Percentiles rank a stretch among this genome's conserved stretches.
phyloP scores from a whole-genome alignment of 805 yeast genomes.

The Sugiyamaella americana region DNA sequence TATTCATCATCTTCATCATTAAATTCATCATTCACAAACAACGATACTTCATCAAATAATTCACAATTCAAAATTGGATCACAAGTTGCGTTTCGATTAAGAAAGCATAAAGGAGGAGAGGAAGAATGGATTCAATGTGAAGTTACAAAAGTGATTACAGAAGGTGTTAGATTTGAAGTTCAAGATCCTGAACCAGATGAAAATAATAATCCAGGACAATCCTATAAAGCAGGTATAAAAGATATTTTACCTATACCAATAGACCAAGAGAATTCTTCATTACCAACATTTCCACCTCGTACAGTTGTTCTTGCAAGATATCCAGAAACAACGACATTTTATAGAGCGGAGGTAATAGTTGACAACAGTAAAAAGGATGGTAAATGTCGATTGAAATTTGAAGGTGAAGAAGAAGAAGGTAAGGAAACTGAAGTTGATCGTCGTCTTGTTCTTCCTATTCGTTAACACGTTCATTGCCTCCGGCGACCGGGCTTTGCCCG shows the following conservation, averaged over 20 bases:
- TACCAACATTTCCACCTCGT: slow-evolving; percentile 59
- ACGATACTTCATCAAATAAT: not conserved
- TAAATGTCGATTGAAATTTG: slow-evolving; percentile 73
- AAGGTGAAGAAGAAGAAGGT: slow-evolving; percentile 95
- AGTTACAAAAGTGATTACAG: slow-evolving; percentile 68
- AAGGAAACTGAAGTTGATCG: slow-evolving; percentile 92
- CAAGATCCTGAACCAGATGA: slow-evolving; percentile 98
- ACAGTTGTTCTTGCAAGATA: slow-evolving; percentile 85
- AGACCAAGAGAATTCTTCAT: slow-evolving; percentile 32
- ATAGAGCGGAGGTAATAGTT: slow-evolving; percentile 87
- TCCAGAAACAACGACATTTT: slow-evolving; percentile 96
- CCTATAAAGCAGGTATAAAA: slow-evolving; percentile 74
- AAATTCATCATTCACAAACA: not conserved
- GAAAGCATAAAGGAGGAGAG: slow-evolving; percentile 55
- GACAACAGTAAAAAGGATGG: slow-evolving; percentile 65
- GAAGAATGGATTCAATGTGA: slow-evolving; percentile 96
- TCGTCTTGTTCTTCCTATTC: slow-evolving; percentile 54
- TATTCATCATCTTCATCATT: not conserved
- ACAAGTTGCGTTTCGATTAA: slow-evolving; percentile 80
- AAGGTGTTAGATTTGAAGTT: slow-evolving; percentile 78
- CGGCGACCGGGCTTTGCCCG: too few species aligned
- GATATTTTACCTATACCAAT: slow-evolving; percentile 65
- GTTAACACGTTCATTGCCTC: slow-evolving; percentile 15
- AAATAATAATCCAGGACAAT: slow-evolving; percentile 77
- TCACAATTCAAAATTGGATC: slow-evolving; percentile 50